Evolutionary conservation across 2,329 filamentous ascomycete genomes (phyloP).

Genomic region (Beauveria rudraprayagi): DNA sequence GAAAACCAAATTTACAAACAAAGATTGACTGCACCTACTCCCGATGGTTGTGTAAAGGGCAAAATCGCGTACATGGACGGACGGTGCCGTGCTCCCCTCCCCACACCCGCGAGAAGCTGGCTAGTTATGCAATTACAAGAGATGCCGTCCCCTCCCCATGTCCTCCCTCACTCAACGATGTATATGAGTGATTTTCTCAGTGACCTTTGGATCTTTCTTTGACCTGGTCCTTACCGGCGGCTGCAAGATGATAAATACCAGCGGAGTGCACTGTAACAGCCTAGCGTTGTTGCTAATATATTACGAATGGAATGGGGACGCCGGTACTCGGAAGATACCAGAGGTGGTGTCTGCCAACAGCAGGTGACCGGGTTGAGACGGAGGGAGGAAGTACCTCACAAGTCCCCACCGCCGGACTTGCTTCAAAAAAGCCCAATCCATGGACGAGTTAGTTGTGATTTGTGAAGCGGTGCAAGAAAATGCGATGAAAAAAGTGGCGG

Average conservation of each 20-base stretch:
- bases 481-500: not conserved
- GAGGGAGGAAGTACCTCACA: not conserved
- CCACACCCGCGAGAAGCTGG: not conserved
- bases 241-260: not conserved
- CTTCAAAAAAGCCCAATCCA: not conserved
- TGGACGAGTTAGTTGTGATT: not conserved
- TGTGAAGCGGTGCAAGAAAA: not conserved
- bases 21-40: not conserved
- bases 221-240: slow-evolving; percentile 7
- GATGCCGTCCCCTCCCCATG: not conserved
- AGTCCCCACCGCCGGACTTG: not conserved
- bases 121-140: slow-evolving; percentile 7
- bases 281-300: slow-evolving; percentile 5
- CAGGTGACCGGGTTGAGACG: not conserved
- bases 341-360: not conserved
- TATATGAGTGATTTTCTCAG: slow-evolving; percentile 2
- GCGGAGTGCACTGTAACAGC: slow-evolving; percentile 5
- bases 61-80: not conserved
- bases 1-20: not conserved
- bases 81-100: not conserved
- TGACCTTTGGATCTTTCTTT: not conserved
- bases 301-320: not conserved
- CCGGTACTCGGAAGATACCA: not conserved
- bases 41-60: slow-evolving; percentile 9
- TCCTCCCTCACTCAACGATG: not conserved